A percentile compares a stretch with the other conserved stretches of the same genome.
Evolutionary conservation across 2,329 filamentous ascomycete genomes (phyloP).

Genomic region (Diaporthe citri): DNA sequence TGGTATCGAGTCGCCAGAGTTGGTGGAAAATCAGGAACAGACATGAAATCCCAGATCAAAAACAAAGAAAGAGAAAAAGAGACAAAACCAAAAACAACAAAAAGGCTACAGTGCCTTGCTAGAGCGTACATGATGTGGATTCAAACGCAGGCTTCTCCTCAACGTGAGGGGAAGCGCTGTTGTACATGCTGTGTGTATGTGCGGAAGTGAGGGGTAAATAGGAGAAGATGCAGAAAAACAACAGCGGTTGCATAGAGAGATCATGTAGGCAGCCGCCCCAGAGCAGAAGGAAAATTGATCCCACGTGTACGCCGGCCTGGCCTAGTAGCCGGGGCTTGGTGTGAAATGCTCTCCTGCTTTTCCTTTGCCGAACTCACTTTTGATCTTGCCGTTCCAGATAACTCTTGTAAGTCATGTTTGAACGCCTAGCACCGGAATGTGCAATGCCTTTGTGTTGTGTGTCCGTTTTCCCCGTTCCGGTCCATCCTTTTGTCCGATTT

Average conservation of each 20-base stretch:
- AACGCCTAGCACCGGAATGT: constrained; percentile 24
- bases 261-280: constrained; percentile 27
- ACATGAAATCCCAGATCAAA: constrained; percentile 9
- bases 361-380: constrained; percentile 19
- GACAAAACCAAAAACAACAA: not conserved
- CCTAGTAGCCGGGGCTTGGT: constrained; percentile 32
- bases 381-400: not conserved
- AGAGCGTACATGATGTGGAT: constrained; percentile 14
- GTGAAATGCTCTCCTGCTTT: constrained; percentile 5
- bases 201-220: not conserved
- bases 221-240: not conserved
- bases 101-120: constrained; percentile 10
- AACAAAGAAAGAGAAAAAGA: not conserved
- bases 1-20: constrained; percentile 14
- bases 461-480: not conserved
- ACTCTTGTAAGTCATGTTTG: constrained; percentile 16
- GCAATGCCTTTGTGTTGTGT: not conserved
- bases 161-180: not conserved
- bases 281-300: constrained; percentile 7
- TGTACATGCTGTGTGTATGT: constrained; percentile 23
- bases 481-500: constrained; percentile 23
- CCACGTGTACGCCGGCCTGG: constrained; percentile 31
- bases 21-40: constrained; percentile 8
- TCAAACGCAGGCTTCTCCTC: constrained; percentile 17
- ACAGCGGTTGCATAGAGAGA: not conserved